phyloP scores from a whole-genome alignment of 2,329 filamentous ascomycete genomes.

The Curvularia sp. region DNA sequence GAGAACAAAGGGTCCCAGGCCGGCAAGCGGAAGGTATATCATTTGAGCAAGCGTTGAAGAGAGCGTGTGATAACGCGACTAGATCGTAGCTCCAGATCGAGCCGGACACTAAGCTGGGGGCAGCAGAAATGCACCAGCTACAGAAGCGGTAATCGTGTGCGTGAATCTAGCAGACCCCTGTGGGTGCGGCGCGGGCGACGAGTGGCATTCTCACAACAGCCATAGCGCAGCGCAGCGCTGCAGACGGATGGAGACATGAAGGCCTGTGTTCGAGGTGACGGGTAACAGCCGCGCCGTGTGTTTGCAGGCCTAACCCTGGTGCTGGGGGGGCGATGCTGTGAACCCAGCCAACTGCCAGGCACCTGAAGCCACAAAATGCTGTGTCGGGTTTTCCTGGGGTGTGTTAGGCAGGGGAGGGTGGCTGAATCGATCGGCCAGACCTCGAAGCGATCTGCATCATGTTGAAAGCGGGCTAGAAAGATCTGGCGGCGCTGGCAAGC shows the following conservation, averaged over 20 bases:
- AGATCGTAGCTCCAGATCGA: conserved; percentile 42
- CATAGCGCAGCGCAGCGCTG: conserved; percentile 15
- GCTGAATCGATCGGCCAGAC: conserved; percentile 37
- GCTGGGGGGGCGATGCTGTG: conserved; percentile 31
- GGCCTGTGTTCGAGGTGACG: conserved; percentile 36
- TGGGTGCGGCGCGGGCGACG: conserved; percentile 38
- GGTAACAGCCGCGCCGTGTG: conserved; percentile 37
- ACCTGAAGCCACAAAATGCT: conserved; percentile 30
- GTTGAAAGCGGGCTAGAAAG: conserved; percentile 33
- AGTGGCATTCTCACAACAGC: conserved; percentile 27
- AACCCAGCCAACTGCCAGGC: conserved; percentile 29
- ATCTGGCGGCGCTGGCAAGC: conserved; percentile 38
- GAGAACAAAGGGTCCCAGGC: conserved; percentile 19
- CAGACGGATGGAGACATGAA: conserved; percentile 31
- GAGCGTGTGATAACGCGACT: conserved; percentile 42
- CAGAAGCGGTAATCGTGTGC: conserved; percentile 39
- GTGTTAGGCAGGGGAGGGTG: conserved; percentile 30
- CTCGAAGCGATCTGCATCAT: conserved; percentile 38
- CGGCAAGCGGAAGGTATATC: conserved; percentile 39
- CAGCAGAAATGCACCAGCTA: conserved; percentile 32
- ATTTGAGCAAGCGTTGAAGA: conserved; percentile 34
- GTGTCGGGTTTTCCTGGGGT: conserved; percentile 26
- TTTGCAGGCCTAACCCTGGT: conserved; percentile 33
- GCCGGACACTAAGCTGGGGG: conserved; percentile 39
- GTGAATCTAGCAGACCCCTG: conserved; percentile 39